Base-by-base conservation (phyloP, 2,329 filamentous ascomycete genomes). In the Claviceps arundinis region DNA sequence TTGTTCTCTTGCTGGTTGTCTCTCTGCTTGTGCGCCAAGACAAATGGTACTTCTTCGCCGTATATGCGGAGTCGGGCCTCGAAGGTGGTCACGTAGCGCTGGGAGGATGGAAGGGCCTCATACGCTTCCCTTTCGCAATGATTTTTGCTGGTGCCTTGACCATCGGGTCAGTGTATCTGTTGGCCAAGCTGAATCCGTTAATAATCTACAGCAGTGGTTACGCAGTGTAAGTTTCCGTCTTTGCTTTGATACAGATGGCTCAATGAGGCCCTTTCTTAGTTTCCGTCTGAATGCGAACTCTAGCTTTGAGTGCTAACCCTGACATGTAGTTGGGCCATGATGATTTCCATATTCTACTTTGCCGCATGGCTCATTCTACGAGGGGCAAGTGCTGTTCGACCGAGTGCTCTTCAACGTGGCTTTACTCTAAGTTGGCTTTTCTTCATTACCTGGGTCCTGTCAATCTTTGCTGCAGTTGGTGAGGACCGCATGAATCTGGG, bases 171-270 rank as follows among this genome's bases (percentile, higher is more conserved):
- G 85, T 87, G 1, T 86, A 86, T 58, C 68, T 97, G 50, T 61
- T 95, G 43, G 79, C 80, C 40, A 94, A 93, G 66, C 71, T 91
- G 63, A 97, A 97, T 62, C 89, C 91, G 1, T 78, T 88, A 60
- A 89, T 97, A 60, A 73, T 93, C n/a, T 93, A 96, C 70, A 90
- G 88, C 68, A 94, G 86, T 60, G 77, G 83, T 47, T 97, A 93
- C 64, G 76, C 87, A 5, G 85, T 96, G 62, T 77, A 63, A 65
- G 74, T 50, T 4, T n/a, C 26, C 9, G 13, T 4, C 30, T 34
- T 34, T 34, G 9, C 30, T 34, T 1, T 11, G 3, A 34, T 34
- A 34, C 30, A 11, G 30, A 34, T 34, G 9, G 30, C 9, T n/a
- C 22, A 45, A 24, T 43, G 17, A 5, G 2, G 5, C 41, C 19